Conservation (phyloP, 768 basidiomycete genomes). For the Agaricus blazei region DNA sequence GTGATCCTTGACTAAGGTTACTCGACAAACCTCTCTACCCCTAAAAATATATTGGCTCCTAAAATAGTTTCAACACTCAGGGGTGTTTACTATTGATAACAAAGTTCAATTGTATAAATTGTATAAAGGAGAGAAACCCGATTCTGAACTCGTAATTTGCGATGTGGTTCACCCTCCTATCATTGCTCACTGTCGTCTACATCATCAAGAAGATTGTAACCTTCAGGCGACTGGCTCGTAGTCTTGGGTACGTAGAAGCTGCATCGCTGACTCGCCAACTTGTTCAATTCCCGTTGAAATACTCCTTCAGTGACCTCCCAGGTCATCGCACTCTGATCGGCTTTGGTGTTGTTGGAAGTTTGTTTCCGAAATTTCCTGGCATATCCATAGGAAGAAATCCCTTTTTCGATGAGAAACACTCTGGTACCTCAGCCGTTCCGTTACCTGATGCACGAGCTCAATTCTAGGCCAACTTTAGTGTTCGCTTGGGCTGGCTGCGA, state of each 20-base stretch:
- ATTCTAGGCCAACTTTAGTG: neutral
- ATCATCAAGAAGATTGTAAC: neutral
- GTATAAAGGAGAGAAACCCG: too few species aligned
- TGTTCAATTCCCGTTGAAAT: neutral
- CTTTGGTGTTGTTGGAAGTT: neutral
- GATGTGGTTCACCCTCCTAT: too few species aligned
- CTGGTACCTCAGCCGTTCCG: neutral
- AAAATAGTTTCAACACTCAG: too few species aligned
- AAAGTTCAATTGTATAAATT: too few species aligned
- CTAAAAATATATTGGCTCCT: too few species aligned
- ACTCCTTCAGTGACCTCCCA: neutral
- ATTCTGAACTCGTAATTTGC: too few species aligned
- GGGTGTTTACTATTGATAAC: too few species aligned
- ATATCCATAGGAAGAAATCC: neutral
- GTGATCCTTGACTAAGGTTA: too few species aligned
- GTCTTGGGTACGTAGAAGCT: neutral
- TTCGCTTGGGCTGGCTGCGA: constrained; percentile 1
- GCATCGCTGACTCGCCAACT: neutral
- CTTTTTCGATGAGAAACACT: constrained; percentile 2
- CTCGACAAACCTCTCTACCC: too few species aligned
- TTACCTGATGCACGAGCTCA: neutral
- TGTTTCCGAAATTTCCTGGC: neutral
- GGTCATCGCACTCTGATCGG: neutral
- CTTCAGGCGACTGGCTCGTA: neutral
- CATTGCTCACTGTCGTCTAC: neutral